Base-by-base conservation (phyloP, 495 filamentous ascomycete species). In the Penicillium cataractarum region DNA sequence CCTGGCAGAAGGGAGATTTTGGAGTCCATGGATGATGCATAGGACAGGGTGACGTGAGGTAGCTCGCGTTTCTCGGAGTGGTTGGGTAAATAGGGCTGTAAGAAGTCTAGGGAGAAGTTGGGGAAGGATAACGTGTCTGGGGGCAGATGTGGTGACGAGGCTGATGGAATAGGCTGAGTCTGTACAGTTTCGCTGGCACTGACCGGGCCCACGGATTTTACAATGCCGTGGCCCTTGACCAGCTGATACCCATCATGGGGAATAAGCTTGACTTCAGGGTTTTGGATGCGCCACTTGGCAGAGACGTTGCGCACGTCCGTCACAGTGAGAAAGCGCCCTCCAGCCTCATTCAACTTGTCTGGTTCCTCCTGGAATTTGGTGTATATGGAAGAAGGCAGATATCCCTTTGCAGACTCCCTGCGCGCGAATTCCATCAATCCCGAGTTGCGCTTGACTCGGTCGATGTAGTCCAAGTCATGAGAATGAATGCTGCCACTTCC, bases 11-110 rank as follows among this genome's bases (percentile, higher is more conserved):
- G 82, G 10, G 92, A 85, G 56, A 98, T 79, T 46, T 85, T 84
- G 10, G 88, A 89, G 73, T 97, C 93, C 71, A 97, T 88, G 6
- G 93, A 96, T n/a, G 86, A 86, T 27, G 94, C 93, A 72, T 90
- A 97, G 35, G 93, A 96, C 37, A 97, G 77, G 0, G 94, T 97
- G 52, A 88, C 81, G 57, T 83, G 80, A 35, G 81, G 81, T 39
- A 74, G 69, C 15, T 73, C 66, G 35, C 74, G 71, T 32, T 64
- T 69, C 29, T 72, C 70, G 12, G 70, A 57, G 29, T 66, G 55
- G 4, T 73, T 70, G 9, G 80, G 80, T 10, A 84, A 74, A 67
- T 84, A 84, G 42, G 80, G 72, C 15, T 82, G 72, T 35, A 84
- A 67, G 53, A 82, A 81, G 5, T 78, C 73, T n/a, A 82, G 66